Evolutionary conservation across 1,284 basidiomycete genomes (phyloP).

Genomic region (Baeospora myosura): DNA sequence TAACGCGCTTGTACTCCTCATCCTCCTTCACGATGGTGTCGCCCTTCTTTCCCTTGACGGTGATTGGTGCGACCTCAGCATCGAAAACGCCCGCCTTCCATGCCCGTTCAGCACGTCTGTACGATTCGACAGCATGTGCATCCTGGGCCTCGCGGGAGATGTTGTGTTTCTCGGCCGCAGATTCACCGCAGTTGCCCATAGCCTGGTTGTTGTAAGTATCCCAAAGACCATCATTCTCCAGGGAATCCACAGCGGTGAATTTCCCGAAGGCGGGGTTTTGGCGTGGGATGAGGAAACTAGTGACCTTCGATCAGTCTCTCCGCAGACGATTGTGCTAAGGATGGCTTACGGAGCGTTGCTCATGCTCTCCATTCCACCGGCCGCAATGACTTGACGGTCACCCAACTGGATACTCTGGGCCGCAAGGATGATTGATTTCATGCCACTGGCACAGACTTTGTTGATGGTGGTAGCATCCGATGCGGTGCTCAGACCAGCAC

Average conservation of each 20-base stretch:
- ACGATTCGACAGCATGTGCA: slow-evolving; percentile 88
- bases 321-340: slow-evolving; percentile 5
- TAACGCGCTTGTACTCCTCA: slow-evolving; percentile 95
- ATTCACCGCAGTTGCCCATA: slow-evolving; percentile 95
- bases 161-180: slow-evolving; percentile 75
- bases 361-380: slow-evolving; percentile 98
- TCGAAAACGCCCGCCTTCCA: slow-evolving; percentile 85
- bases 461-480: slow-evolving; percentile 99
- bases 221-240: slow-evolving; percentile 91
- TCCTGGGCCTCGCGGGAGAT: slow-evolving; percentile 88
- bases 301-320: slow-evolving; percentile 3
- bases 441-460: slow-evolving; percentile 95
- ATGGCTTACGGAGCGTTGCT: slow-evolving; percentile 81
- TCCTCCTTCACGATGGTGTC: slow-evolving; percentile 88
- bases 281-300: slow-evolving; percentile 87
- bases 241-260: slow-evolving; percentile 79
- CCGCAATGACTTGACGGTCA: slow-evolving; percentile 80
- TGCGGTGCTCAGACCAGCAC: slow-evolving; percentile 71
- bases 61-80: slow-evolving; percentile 89
- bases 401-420: slow-evolving; percentile 87
- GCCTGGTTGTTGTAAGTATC: slow-evolving; percentile 94
- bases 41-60: slow-evolving; percentile 91
- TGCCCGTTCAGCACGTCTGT: slow-evolving; percentile 85
- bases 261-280: slow-evolving; percentile 86
- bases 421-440: slow-evolving; percentile 93